Evolutionary conservation across 176 grass and related monocot genomes (phyloP), one percentile per base, ranked within the genome.

Genomic region (Puya raimondii): DNA sequence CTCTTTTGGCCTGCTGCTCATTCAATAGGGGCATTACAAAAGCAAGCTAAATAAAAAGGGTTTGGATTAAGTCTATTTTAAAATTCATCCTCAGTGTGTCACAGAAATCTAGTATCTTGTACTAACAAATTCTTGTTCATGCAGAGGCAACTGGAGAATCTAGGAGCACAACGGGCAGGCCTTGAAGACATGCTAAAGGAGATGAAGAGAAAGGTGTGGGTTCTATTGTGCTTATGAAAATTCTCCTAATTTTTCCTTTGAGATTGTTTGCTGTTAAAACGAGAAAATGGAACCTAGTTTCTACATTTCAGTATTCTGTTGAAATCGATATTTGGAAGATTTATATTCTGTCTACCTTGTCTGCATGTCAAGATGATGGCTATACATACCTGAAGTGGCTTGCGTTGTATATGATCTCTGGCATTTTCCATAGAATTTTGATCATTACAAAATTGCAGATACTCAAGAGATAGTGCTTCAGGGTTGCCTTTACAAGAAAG

Each of bases 181-280:
- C 95, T 99, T 67, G 95, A 99, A 86, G 95, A 99, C 65, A 93
- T 94, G 87, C 83, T 99, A 27, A 99, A 99, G 78, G 95, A 99
- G 76, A 99, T 99, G 95, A 99, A 99, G 80, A 91, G 89, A 84
- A 99, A 91, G 87, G 91, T 96, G 76, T 47, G 29, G 1, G 0
- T 42, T 42, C 33, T 42, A 7, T 42, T 27, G 17, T 67, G 49
- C 80, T 58, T 23, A n/a, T 42, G 5, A 42, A 42, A 33, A 33
- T 6, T 33, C 47, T 58, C 26, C 15, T n/a, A 67, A 67, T 48
- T 67, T 67, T 58, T 58, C 16, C 56, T 59, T 59, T 18, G 56
- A 18, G 4, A 7, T 21, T 10, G 4, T 61, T 61, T 61, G 56
- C 17, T 61, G 17, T 22, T 61, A 20, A 61, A 61, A 61, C 17